These are phyloP conservation scores for Coniosporium tulheliwenetii DNA, from an alignment of 2,329 filamentous ascomycete genomes.

Conservation along the genomic window DNA sequence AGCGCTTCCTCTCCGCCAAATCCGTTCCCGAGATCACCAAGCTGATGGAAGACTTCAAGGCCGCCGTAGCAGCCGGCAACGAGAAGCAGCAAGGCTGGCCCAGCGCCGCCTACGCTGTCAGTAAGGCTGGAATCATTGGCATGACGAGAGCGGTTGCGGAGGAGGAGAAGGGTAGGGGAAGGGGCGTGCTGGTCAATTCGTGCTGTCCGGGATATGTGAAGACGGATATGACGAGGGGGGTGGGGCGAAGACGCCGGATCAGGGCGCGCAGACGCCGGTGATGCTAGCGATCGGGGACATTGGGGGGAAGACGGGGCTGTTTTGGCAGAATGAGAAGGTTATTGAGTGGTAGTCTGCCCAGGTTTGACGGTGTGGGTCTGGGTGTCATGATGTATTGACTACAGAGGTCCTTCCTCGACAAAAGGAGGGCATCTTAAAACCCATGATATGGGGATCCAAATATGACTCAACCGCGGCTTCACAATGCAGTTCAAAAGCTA, in stretches of 20 bases:
- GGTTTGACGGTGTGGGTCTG: no score
- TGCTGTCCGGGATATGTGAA: conserved; percentile 21
- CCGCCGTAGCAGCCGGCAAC: conserved; percentile 27
- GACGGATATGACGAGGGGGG: conserved; percentile 21
- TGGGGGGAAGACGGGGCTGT: conserved; percentile 14
- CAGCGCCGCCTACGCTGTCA: conserved; percentile 32
- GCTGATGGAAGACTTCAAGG: conserved; percentile 34
- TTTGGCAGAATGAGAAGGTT: conserved; percentile 18
- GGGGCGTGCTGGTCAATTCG: conserved; percentile 15
- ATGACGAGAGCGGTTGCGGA: conserved; percentile 18
- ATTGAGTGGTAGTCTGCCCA: conserved; percentile 11
- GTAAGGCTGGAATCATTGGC: conserved; percentile 18
- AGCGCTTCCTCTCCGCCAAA: conserved; percentile 25
- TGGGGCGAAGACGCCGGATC: conserved; percentile 17
- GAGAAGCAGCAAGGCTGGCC: conserved; percentile 34
- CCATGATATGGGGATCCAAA: no score
- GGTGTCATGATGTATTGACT: no score
- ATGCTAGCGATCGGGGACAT: conserved; percentile 18
- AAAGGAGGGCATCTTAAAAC: no score
- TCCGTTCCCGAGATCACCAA: conserved; percentile 27
- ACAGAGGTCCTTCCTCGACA: no score
- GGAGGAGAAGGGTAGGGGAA: conserved; percentile 11
- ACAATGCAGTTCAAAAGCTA: no score
- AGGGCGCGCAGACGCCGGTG: conserved; percentile 19
- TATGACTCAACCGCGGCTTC: no score